A percentile compares a stretch with the other conserved stretches of the same genome.
phyloP scores from a whole-genome alignment of 2,329 filamentous ascomycete genomes.

The Immersiporthe knoxdaviesiana region DNA sequence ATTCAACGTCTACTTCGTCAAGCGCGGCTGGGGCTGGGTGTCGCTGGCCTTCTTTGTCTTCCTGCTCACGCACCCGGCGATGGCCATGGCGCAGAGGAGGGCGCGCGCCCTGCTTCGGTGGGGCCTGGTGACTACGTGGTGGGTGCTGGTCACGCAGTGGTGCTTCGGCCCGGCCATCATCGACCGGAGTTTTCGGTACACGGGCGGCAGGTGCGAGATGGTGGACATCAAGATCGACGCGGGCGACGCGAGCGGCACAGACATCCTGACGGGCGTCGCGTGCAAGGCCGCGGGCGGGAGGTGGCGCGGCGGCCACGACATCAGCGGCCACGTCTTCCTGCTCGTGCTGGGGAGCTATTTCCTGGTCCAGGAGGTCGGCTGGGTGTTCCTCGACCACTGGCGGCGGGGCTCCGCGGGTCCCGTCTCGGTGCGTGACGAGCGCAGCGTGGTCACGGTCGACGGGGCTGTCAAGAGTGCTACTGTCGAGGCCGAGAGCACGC shows the following conservation, averaged over 20 bases:
- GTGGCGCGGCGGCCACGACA: constrained; percentile 95
- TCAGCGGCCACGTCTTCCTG: constrained; percentile 93
- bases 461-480: constrained; percentile 65
- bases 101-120: constrained; percentile 69
- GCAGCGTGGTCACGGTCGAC: constrained; percentile 67
- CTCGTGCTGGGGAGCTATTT: constrained; percentile 83
- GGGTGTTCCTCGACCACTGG: constrained; percentile 52
- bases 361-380: constrained; percentile 77
- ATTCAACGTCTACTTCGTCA: constrained; percentile 92
- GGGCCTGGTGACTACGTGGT: constrained; percentile 71
- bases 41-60: constrained; percentile 75
- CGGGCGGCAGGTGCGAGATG: constrained; percentile 79
- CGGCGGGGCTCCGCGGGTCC: constrained; percentile 35
- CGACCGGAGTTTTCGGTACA: constrained; percentile 86
- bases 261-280: constrained; percentile 69
- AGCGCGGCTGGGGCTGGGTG: constrained; percentile 93
- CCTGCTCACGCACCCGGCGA: constrained; percentile 66
- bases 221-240: constrained; percentile 51
- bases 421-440: constrained; percentile 58
- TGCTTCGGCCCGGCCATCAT: constrained; percentile 91
- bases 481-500: constrained; percentile 48
- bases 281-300: constrained; percentile 81
- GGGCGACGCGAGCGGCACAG: constrained; percentile 49
- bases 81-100: constrained; percentile 42
- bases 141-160: constrained; percentile 93